Percentiles rank a stretch among this genome's conserved stretches.
These are phyloP conservation scores for Tylopilus intermedius DNA, from an alignment of 768 basidiomycete genomes.

Conservation along the genomic window DNA sequence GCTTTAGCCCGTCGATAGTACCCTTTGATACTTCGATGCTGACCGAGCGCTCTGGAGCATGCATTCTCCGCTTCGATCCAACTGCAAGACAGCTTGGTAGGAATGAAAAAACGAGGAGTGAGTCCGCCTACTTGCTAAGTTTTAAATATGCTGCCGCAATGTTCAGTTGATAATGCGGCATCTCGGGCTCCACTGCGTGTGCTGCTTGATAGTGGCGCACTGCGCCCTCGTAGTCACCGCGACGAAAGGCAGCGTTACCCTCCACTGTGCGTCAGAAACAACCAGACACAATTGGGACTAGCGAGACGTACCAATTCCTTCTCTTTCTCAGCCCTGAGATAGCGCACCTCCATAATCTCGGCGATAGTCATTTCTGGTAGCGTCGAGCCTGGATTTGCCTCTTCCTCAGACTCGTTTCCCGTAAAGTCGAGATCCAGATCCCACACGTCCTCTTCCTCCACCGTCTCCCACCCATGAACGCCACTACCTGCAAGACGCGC, in stretches of 20 bases:
- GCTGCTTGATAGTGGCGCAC: constrained; percentile 57
- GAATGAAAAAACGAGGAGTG: constrained; percentile 5
- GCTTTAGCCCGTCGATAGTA: constrained; percentile 68
- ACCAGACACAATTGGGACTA: neutral
- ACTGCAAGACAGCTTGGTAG: constrained; percentile 34
- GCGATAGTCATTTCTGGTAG: constrained; percentile 53
- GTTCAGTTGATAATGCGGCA: constrained; percentile 74
- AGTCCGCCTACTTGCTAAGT: constrained; percentile 52
- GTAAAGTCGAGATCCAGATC: constrained; percentile 66
- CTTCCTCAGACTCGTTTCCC: constrained; percentile 48
- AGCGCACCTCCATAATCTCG: constrained; percentile 73
- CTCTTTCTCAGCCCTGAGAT: constrained; percentile 62
- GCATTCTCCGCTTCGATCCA: constrained; percentile 71
- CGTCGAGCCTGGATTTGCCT: constrained; percentile 34
- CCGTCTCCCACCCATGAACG: constrained; percentile 68
- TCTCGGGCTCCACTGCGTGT: constrained; percentile 60
- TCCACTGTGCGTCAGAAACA: constrained; percentile 25
- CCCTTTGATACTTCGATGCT: constrained; percentile 66
- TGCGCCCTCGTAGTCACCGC: constrained; percentile 52
- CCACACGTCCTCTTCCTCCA: constrained; percentile 76
- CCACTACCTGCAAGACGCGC: constrained; percentile 40
- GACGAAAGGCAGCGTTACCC: constrained; percentile 69
- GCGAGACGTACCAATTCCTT: constrained; percentile 54
- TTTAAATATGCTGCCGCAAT: constrained; percentile 73
- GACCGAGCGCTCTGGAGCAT: constrained; percentile 58